Evolutionary conservation across 1,284 basidiomycete species (phyloP).

Genomic region (Ceraceosorus guamensis): DNA sequence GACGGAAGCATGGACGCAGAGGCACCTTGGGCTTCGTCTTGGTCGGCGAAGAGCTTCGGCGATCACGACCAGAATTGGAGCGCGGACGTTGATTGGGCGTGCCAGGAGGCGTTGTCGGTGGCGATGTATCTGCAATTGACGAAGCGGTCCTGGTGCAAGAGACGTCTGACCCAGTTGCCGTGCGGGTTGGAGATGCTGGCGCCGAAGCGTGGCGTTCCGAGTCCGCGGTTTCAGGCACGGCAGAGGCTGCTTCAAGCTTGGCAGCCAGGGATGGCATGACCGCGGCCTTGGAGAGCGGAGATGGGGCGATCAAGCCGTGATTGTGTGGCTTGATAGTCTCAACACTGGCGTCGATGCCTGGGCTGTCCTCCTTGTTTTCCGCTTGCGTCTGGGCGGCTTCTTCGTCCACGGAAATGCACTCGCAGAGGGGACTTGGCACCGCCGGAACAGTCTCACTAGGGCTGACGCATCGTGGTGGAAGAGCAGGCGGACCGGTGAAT

Average conservation of each 20-base stretch:
- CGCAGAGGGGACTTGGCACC: constrained; percentile 37
- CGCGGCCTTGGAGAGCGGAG: no score
- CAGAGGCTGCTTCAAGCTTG: no score
- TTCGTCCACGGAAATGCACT: constrained; percentile 18
- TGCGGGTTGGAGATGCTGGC: no score
- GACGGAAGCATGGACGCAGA: constrained; percentile 40
- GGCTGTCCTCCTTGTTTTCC: background rate
- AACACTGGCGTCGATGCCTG: background rate
- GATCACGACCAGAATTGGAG: constrained; percentile 8
- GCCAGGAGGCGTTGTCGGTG: constrained; percentile 5
- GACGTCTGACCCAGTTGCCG: no score
- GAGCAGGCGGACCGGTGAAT: constrained; percentile 25
- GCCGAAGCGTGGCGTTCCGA: no score
- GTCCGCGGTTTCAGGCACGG: no score
- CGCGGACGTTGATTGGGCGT: no score
- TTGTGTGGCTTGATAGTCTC: no score
- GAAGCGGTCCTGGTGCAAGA: no score
- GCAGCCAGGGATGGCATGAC: no score
- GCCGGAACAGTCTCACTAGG: constrained; percentile 39
- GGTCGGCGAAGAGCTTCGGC: constrained; percentile 26
- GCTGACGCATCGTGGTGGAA: constrained; percentile 24
- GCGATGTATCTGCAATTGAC: constrained; percentile 4
- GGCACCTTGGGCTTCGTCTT: constrained; percentile 14
- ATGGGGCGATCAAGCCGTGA: no score
- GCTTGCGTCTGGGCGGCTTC: background rate